Percentiles rank a stretch among this genome's conserved stretches.
Evolutionary conservation across 305 asterid species (phyloP).

Genomic region (Fraxinus platypoda): DNA sequence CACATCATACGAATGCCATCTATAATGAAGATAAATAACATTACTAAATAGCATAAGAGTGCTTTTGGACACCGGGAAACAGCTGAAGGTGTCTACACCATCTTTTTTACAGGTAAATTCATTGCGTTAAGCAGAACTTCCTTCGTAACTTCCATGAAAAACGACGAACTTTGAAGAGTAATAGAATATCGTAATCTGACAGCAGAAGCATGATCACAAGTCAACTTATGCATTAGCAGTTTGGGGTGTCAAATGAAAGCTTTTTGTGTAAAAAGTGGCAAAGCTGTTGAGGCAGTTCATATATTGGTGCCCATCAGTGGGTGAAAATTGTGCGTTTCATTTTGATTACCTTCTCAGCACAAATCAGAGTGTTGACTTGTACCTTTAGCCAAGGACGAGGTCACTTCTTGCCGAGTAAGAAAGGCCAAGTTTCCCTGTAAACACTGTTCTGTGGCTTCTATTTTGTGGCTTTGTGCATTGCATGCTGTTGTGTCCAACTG

Average conservation of each 20-base stretch:
- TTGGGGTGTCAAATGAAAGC: background rate
- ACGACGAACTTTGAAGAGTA: background rate
- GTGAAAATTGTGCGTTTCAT: background rate
- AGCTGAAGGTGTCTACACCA: background rate
- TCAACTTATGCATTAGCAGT: background rate
- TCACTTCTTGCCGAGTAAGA: background rate
- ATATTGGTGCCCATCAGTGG: background rate
- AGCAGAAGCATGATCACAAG: background rate
- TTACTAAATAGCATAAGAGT: background rate
- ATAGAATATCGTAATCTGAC: background rate
- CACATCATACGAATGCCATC: background rate
- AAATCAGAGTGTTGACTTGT: background rate
- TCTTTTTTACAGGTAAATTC: background rate
- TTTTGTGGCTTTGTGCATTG: background rate
- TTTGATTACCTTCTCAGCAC: background rate
- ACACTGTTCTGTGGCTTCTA: background rate
- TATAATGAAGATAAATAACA: background rate
- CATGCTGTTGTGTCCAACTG: background rate
- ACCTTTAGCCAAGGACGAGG: background rate
- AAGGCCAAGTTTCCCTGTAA: background rate
- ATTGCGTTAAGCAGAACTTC: background rate
- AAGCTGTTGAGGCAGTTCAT: background rate
- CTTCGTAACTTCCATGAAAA: background rate
- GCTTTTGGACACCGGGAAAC: background rate
- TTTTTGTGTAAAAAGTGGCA: background rate